Conservation (phyloP, 2,329 filamentous ascomycete species). For the Scedosporium apiospermum region DNA sequence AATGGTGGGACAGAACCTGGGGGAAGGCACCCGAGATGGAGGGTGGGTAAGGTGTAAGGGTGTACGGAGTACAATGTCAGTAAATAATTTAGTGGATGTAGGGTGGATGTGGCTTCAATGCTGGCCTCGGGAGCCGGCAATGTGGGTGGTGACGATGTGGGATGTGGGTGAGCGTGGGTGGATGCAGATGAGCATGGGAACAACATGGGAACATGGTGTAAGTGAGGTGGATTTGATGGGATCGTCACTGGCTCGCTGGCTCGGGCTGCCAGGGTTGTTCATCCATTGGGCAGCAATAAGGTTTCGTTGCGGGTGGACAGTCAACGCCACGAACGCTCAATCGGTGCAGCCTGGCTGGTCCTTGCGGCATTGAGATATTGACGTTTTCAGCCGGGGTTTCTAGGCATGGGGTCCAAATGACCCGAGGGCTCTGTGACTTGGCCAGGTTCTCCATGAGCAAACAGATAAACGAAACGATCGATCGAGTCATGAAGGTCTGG, state of each 20-base stretch:
- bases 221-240: not conserved
- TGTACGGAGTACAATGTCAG: not conserved
- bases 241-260: not conserved
- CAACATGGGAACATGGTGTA: not conserved
- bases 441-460: too few relatives aligned
- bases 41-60: not conserved
- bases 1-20: not conserved
- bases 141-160: not conserved
- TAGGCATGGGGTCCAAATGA: too few relatives aligned
- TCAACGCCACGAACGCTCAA: not conserved
- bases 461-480: too few relatives aligned
- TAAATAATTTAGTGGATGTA: not conserved
- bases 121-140: not conserved
- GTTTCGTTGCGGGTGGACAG: not conserved
- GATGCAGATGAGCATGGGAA: not conserved
- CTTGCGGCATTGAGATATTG: too few relatives aligned
- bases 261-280: not conserved
- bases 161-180: not conserved
- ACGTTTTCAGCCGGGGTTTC: too few relatives aligned
- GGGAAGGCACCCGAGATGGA: not conserved
- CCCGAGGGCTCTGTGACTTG: too few relatives aligned
- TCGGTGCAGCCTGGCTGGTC: not conserved
- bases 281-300: not conserved
- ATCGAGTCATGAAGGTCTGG: too few relatives aligned
- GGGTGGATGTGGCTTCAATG: not conserved